These are phyloP conservation scores for Candida anglica DNA, from an alignment of 805 yeast species.

Conservation along the genomic window DNA sequence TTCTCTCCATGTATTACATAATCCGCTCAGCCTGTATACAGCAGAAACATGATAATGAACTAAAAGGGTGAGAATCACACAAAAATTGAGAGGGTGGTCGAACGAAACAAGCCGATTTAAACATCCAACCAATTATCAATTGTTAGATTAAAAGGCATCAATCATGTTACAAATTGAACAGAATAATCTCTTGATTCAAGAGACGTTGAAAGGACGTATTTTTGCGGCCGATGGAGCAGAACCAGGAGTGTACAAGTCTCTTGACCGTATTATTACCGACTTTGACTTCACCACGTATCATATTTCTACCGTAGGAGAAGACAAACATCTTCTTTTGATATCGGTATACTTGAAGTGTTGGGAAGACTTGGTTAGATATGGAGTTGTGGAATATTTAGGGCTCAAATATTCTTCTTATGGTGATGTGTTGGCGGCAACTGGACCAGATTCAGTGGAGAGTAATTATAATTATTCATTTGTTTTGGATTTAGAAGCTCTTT, in stretches of 20 bases:
- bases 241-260: slow-evolving; percentile 30
- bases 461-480: slow-evolving; percentile 80
- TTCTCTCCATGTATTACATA: no score
- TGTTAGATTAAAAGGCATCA: no score
- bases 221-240: slow-evolving; percentile 42
- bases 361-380: slow-evolving; percentile 66
- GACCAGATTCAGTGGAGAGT: slow-evolving; percentile 49
- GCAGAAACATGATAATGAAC: no score
- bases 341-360: slow-evolving; percentile 76
- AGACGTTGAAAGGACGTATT: slow-evolving; percentile 72
- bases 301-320: slow-evolving; percentile 74
- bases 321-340: slow-evolving; percentile 59
- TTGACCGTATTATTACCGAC: slow-evolving; percentile 89
- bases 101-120: no score
- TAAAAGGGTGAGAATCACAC: no score
- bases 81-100: no score
- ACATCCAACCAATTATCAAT: no score
- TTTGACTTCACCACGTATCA: slow-evolving; percentile 96
- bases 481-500: slow-evolving; percentile 49
- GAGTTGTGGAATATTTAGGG: slow-evolving; percentile 52
- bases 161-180: slow-evolving; percentile 82
- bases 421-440: slow-evolving; percentile 30
- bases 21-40: no score
- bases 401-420: slow-evolving; percentile 41
- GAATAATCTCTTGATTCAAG: slow-evolving; percentile 76